phyloP scores from a whole-genome alignment of 768 basidiomycete genomes.

The Sarcodon aspratus region DNA sequence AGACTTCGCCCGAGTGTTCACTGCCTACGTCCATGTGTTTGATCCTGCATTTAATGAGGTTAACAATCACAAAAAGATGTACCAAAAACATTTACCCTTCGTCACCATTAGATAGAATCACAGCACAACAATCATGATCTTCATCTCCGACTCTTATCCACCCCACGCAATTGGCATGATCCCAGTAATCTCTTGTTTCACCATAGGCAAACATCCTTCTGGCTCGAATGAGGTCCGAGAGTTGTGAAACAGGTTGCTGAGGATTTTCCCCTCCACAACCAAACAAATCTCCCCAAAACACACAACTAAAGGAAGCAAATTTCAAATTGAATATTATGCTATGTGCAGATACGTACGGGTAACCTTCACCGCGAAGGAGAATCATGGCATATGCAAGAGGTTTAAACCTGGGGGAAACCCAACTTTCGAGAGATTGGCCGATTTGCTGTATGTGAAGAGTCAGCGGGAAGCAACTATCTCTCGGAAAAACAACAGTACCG shows the following conservation, averaged over 20 bases:
- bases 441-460: constrained; percentile 30
- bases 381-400: constrained; percentile 75
- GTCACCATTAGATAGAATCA: constrained; percentile 51
- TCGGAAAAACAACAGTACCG: constrained; percentile 33
- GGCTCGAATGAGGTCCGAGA: constrained; percentile 43
- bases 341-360: constrained; percentile 45
- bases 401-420: constrained; percentile 69
- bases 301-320: constrained; percentile 38
- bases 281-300: constrained; percentile 82
- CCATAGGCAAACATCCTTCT: constrained; percentile 67
- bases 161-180: constrained; percentile 54
- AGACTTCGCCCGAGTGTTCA: too few species aligned
- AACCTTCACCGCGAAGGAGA: constrained; percentile 54
- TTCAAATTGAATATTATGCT: not conserved
- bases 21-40: too few species aligned
- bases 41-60: too few species aligned
- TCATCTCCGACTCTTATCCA: constrained; percentile 58
- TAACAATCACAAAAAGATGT: too few species aligned
- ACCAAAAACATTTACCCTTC: too few species aligned
- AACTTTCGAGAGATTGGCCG: constrained; percentile 74
- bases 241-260: constrained; percentile 33
- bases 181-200: constrained; percentile 45
- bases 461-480: constrained; percentile 1
- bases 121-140: constrained; percentile 49
- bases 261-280: constrained; percentile 60